Evolutionary conservation across 2,329 filamentous ascomycete genomes (phyloP), one percentile per base, ranked within the genome.

Genomic region (Colletotrichum sp.): DNA sequence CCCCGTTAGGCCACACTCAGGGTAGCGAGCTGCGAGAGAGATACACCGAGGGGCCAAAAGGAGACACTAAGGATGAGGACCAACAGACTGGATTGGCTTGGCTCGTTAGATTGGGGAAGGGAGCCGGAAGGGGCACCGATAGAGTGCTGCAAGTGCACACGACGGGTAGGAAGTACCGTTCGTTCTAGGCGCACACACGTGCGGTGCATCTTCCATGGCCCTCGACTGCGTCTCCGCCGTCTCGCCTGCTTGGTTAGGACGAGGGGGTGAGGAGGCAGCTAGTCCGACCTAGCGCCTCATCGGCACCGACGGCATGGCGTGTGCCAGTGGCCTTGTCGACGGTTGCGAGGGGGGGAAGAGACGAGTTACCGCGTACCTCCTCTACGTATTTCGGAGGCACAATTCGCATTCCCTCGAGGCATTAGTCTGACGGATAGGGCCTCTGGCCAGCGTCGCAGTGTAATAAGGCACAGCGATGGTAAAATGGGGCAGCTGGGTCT

Each of bases 1-100:
- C 57, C 71, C 73, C 63, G 63, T 75, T 64, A 55, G 63, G 63
- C 63, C 36, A 72, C 63, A 72, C 63, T 76, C 68, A 68, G 76
- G 67, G 74, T 76, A 78, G 71, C 76, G 70, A 76, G 76, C 72
- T 74, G 73, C 77, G 60, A 75, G 67, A 69, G 75, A 78, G 75
- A 78, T 78, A 75, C 64, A 70, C 74, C 75, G 77, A 78, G 71
- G 71, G 71, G 74, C 75, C 71, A 75, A 68, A 75, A 75, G 67
- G 65, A 77, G 71, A 75, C 75, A 72, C 73, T 68, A 72, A 75
- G 69, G 66, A 78, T 68, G 30, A 71, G 72, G 72, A 78, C 77
- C 77, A 78, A 78, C 77, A 73, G 69, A 27, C 72, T 75, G 77
- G 77, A 75, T 77, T 75, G 71, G 76, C 77, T 78, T 78, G 77